Conservation (phyloP, 192 early-diverging fungal genomes). For the Funneliformis mosseae region DNA sequence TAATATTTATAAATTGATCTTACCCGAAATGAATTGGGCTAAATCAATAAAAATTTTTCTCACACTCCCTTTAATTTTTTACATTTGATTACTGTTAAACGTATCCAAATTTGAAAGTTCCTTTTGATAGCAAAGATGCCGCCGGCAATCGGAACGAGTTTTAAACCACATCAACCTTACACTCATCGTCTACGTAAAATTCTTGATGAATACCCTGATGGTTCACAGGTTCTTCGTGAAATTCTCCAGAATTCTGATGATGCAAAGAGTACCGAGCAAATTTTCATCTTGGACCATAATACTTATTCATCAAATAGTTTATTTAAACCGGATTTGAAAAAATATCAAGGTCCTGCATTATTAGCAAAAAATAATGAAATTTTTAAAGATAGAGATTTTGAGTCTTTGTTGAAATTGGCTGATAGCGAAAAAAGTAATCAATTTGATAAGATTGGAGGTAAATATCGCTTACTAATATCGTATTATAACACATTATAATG, state of each 20-base stretch:
- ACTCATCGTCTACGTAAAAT: constrained; percentile 39
- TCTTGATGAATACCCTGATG: constrained; percentile 1
- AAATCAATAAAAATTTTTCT: no score
- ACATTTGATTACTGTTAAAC: no score
- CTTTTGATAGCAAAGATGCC: no score
- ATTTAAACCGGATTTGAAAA: neutral
- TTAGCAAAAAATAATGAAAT: constrained; percentile 25
- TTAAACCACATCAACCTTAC: constrained; percentile 33
- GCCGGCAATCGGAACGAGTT: neutral
- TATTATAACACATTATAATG: no score
- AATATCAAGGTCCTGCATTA: constrained; percentile 17
- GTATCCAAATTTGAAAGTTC: no score
- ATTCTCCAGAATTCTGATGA: constrained; percentile 2
- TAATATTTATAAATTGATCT: no score
- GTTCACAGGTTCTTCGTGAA: no score
- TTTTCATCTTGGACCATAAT: neutral
- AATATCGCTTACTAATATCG: no score
- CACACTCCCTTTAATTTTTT: no score
- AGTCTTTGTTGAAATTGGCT: constrained; percentile 25
- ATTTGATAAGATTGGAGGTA: constrained; percentile 4
- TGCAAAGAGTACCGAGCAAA: neutral
- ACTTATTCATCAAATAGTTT: neutral
- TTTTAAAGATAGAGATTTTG: constrained; percentile 30
- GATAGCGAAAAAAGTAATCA: constrained; percentile 34
- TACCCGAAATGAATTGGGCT: no score